Conservation (phyloP, 306 rosid species). For the Arachis stenosperma region DNA sequence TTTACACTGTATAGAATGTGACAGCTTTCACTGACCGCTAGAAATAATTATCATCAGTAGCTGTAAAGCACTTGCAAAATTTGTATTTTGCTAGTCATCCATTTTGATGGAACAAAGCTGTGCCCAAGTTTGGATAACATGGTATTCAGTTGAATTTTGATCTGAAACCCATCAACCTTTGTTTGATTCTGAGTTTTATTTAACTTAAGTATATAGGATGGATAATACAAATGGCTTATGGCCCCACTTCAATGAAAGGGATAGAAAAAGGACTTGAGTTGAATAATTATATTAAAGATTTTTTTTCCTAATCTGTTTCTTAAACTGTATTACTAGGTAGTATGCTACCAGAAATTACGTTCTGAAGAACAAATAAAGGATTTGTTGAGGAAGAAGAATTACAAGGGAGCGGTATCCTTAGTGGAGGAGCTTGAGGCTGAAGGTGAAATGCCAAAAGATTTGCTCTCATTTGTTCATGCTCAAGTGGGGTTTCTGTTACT, state of each 20-base stretch:
- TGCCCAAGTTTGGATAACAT: slow-evolving; percentile 12
- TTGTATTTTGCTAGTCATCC: slow-evolving; percentile 10
- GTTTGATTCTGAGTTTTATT: slow-evolving; percentile 27
- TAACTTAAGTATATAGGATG: background rate
- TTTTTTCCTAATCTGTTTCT: background rate
- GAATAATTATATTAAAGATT: slow-evolving; percentile 11
- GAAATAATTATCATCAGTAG: slow-evolving; percentile 4
- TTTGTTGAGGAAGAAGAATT: slow-evolving; percentile 81
- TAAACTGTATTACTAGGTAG: slow-evolving; percentile 58
- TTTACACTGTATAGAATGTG: background rate
- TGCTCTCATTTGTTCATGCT: slow-evolving; percentile 94
- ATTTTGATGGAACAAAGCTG: slow-evolving; percentile 14
- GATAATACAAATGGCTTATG: slow-evolving; percentile 10
- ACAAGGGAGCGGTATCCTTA: slow-evolving; percentile 82
- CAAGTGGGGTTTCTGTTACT: slow-evolving; percentile 97
- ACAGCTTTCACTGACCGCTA: background rate
- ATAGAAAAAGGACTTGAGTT: background rate
- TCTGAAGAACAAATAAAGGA: slow-evolving; percentile 93
- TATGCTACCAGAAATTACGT: slow-evolving; percentile 79
- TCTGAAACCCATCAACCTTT: slow-evolving; percentile 10
- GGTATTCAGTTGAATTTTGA: slow-evolving; percentile 6
- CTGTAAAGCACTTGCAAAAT: background rate
- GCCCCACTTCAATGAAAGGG: slow-evolving; percentile 7
- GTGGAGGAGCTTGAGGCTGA: slow-evolving; percentile 90
- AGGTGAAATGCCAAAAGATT: slow-evolving; percentile 86